These are phyloP conservation scores for Tilletia caries DNA, from an alignment of 1,284 basidiomycete genomes.

Conservation along the genomic window DNA sequence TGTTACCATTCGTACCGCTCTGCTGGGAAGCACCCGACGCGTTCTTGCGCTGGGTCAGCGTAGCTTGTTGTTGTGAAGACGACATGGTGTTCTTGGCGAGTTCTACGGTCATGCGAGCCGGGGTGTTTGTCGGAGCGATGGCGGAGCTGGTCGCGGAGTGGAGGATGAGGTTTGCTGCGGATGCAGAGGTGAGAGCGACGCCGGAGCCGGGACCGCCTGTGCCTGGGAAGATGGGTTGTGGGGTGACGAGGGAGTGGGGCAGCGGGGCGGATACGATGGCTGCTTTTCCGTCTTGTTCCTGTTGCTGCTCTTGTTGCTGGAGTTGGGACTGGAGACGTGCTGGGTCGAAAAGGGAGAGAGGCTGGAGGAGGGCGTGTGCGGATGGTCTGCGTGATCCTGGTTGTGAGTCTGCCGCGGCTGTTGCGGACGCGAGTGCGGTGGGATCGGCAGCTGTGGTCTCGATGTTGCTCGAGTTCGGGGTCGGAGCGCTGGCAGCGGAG, in stretches of 20 bases:
- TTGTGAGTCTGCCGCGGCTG: slow-evolving; percentile 16
- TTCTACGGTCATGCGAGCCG: slow-evolving; percentile 33
- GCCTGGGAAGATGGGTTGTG: not conserved
- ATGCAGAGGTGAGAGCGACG: slow-evolving; percentile 6
- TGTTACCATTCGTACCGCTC: not conserved
- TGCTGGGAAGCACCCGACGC: not conserved
- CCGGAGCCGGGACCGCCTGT: slow-evolving; percentile 9
- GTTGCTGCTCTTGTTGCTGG: too few relatives aligned
- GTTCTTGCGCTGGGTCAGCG: slow-evolving; percentile 26
- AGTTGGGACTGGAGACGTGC: slow-evolving; percentile 11
- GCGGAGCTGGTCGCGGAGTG: slow-evolving; percentile 16
- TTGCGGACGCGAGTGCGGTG: slow-evolving; percentile 19
- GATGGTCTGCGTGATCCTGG: slow-evolving; percentile 24
- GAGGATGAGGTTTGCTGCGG: not conserved
- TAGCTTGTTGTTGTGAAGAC: not conserved
- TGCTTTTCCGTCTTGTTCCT: not conserved
- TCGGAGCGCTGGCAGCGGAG: not conserved
- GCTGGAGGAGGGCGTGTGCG: slow-evolving; percentile 22
- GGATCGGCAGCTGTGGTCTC: slow-evolving; percentile 18
- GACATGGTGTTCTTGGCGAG: slow-evolving; percentile 16
- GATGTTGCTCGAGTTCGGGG: slow-evolving; percentile 13
- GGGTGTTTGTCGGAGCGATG: slow-evolving; percentile 27
- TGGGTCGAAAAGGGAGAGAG: slow-evolving; percentile 26
- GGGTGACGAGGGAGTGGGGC: slow-evolving; percentile 8
- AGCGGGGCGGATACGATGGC: slow-evolving; percentile 4